Base-by-base conservation (phyloP, 257 asterid genomes). In the Paraleonurus japonicus region DNA sequence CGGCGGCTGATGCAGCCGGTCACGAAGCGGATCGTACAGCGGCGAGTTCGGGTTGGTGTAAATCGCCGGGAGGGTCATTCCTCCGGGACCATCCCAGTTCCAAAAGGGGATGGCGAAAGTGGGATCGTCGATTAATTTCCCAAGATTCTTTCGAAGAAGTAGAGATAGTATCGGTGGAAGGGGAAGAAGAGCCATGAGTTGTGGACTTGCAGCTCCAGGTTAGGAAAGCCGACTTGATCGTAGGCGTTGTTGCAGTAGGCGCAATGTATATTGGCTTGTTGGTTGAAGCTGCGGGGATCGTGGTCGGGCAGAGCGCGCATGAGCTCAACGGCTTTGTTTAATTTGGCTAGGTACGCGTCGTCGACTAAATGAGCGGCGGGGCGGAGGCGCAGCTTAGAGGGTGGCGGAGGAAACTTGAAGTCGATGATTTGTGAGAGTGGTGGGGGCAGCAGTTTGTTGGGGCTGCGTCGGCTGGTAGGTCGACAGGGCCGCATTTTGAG, bases 171-270 rank as follows among this genome's bases (percentile, higher is more conserved):
- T 2, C 96, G 72, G 28, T 92, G 98, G 27, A 80, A 92, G 0
- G 98, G 98, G 62, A 86, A 74, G 70, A 92, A 92, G 0, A 86
- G 78, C 97, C 98, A 92, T 0, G 96, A 92, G 41, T 8, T 28
- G 76, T 92, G 98, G 58, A 92, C 86, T 78, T 89, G 96, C 10
- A 92, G 85, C 78, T 89, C 95, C 0, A 84, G 76, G 59, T 86
- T 53, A 0, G 96, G 95, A 26, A 87, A 87, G 1, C 96, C 96
- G 1, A 74, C 81, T 62, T 92, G 98, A 26, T 86, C 92, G 33
- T 89, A 88, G 4, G 95, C 94, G 23, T 94, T 94, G 70, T 86
- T 84, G 67, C 98, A 92, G 62, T 92, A 92, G 30, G 97, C 96
- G 26, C 96, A 92, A 50, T 92, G 97, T 59, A 92, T 84, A 50